phyloP scores from a whole-genome alignment of 2,329 filamentous ascomycete species.

The Laburnicola sp. region DNA sequence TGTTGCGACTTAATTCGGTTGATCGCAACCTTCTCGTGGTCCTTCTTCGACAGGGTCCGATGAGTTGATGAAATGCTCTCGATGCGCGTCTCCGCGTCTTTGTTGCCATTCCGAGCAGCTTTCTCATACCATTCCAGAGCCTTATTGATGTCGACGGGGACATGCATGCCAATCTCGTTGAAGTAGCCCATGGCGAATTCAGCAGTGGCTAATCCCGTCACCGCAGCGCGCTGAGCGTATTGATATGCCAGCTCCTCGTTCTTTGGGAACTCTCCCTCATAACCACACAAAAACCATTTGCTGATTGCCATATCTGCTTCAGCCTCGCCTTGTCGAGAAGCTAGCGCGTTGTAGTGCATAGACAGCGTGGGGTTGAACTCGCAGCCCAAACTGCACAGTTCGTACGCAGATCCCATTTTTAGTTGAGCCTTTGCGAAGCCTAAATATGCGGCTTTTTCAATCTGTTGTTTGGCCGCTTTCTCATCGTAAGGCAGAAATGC shows the following conservation, averaged over 20 bases:
- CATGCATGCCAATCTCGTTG: slow-evolving; percentile 92
- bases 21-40: slow-evolving; percentile 91
- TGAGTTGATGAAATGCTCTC: slow-evolving; percentile 76
- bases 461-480: slow-evolving; percentile 76
- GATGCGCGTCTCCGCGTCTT: slow-evolving; percentile 79
- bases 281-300: slow-evolving; percentile 97
- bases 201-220: slow-evolving; percentile 79
- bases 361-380: slow-evolving; percentile 93
- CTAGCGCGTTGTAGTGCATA: slow-evolving; percentile 92
- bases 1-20: slow-evolving; percentile 71
- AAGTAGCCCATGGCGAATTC: slow-evolving; percentile 98
- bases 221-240: slow-evolving; percentile 85
- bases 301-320: slow-evolving; percentile 96
- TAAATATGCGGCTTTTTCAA: slow-evolving; percentile 94
- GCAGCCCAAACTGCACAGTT: slow-evolving; percentile 89
- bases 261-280: slow-evolving; percentile 89
- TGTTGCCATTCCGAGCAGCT: slow-evolving; percentile 87
- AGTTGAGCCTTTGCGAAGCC: slow-evolving; percentile 95
- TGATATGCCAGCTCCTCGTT: slow-evolving; percentile 92
- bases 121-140: slow-evolving; percentile 88
- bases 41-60: slow-evolving; percentile 81
- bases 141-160: slow-evolving; percentile 78
- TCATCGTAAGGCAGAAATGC: slow-evolving; percentile 71
- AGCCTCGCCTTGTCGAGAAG: slow-evolving; percentile 85
- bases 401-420: slow-evolving; percentile 95